Base-by-base conservation (phyloP, 345 rosid genomes). In the Fremontodendron californicum region DNA sequence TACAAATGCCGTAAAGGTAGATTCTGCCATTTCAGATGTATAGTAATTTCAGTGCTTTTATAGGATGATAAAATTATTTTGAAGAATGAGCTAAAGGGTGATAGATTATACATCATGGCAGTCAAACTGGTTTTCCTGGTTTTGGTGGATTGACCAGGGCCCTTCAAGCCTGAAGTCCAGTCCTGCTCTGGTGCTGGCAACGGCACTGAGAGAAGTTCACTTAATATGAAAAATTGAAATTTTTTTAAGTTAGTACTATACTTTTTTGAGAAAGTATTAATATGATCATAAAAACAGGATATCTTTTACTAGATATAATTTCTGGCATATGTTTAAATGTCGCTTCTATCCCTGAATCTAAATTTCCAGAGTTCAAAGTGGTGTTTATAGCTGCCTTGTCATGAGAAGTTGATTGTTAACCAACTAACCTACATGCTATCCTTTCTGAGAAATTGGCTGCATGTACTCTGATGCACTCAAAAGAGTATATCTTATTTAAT, bases 1-100 rank as follows among this genome's bases (percentile, higher is more conserved):
- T 85, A 88, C 64, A 90, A 90, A 75, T 90, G 91, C 82, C 88
- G 88, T 71, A 90, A 84, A 87, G 93, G 93, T 88, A 66, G 9
- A 23, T 61, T 74, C 33, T 33, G 37, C 67, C 52, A 40, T 74
- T 54, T 74, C 16, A 54, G 37, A 18, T 55, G 40, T 39, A n/a
- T 73, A 72, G 42, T 43, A 18, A 31, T 52, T 37, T 9, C 33
- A 25, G 33, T 54, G 27, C 62, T 52, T 12, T 51, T 51, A 18
- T 2, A 8, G 48, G 5, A 31, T 31, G 6, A 29, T 9, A 11
- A 37, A 15, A 4, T 67, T 10, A 4, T 57, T 5, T 0, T 42
- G 52, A 42, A n/a, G 72, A 68, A 23, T 23, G 39, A 12, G 27
- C 12, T 49, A 29, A 48, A 25, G 12, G 37, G 18, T 16, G 18